phyloP scores from a whole-genome alignment of 2,329 filamentous ascomycete genomes.

The Cladosporium sp. region DNA sequence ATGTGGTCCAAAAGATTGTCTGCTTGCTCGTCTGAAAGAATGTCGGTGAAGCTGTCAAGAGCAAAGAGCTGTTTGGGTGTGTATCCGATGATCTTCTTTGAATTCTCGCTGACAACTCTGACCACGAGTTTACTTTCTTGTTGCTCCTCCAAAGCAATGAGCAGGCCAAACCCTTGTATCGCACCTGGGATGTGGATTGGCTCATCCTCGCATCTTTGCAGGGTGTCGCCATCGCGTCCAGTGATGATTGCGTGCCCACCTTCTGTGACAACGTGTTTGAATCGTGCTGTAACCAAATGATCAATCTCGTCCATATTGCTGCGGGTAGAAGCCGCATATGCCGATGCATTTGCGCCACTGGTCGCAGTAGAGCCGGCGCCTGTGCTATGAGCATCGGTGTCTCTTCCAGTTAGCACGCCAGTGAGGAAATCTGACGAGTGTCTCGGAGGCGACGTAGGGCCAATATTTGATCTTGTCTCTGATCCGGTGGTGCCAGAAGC shows the following conservation, averaged over 20 bases:
- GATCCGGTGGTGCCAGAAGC: neutral
- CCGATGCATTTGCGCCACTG: slow-evolving; percentile 20
- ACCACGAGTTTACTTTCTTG: slow-evolving; percentile 66
- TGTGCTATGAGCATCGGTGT: slow-evolving; percentile 22
- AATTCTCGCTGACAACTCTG: slow-evolving; percentile 79
- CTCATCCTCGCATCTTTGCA: slow-evolving; percentile 86
- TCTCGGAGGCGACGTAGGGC: neutral
- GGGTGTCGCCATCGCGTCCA: slow-evolving; percentile 66
- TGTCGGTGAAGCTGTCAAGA: slow-evolving; percentile 75
- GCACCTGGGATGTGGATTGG: slow-evolving; percentile 86
- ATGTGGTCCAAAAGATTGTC: slow-evolving; percentile 84
- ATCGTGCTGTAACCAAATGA: slow-evolving; percentile 67
- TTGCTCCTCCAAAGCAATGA: slow-evolving; percentile 73
- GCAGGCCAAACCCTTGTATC: slow-evolving; percentile 74
- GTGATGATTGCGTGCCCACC: slow-evolving; percentile 82
- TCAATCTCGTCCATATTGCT: slow-evolving; percentile 45
- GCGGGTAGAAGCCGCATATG: slow-evolving; percentile 32
- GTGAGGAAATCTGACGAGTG: slow-evolving; percentile 3
- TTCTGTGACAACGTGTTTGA: slow-evolving; percentile 74
- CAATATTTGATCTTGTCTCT: neutral
- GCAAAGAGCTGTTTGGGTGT: slow-evolving; percentile 73
- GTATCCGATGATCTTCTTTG: slow-evolving; percentile 71
- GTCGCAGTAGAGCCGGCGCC: slow-evolving; percentile 21
- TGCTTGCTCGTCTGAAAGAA: slow-evolving; percentile 78
- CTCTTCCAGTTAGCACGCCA: slow-evolving; percentile 23